Evolutionary conservation across 2,329 filamentous ascomycete genomes (phyloP), one percentile per base, ranked within the genome.

Genomic region (Calonectria leucothoes): DNA sequence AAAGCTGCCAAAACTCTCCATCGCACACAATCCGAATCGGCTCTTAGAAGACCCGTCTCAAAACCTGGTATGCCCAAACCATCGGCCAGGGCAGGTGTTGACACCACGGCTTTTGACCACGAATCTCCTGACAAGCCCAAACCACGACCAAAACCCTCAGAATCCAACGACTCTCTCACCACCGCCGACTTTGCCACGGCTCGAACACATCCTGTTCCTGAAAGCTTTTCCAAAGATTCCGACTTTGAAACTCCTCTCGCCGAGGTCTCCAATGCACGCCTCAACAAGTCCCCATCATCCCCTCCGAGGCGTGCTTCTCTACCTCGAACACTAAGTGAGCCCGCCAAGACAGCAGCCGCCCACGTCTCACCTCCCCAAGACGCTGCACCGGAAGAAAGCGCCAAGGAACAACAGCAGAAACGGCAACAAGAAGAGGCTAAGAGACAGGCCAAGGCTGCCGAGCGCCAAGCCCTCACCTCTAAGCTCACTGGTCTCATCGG

Each of bases 401-500:
- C 20, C 59, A 71, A 17, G 20, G 71, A 75, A 14, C 69, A 65
- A 5, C 39, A 55, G 75, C 55, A n/a, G 39, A 73, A 77, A 11
- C 66, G 73, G 55, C 71, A 76, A 29, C 70, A 59, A 35, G 78
- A 82, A 35, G 75, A 81, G 69, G 74, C 75, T 45, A 76, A 76
- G n/a, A 79, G 78, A 51, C 81, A 81, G 29, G 80, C 80, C 67
- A 83, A 81, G 55, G 82, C 77, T 15, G 83, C 83, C 6, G 86
- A 87, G 63, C 85, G 85, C 6, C 82, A 85, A 52, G 86, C 81
- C 59, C 83, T 88, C 66, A 83, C 86, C 4, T 84, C 83, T 10
- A 86, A 85, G 61, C 82, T 89, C 1, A 84, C 84, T n/a, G 84
- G 81, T 31, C 83, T 89, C n/a, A 82, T 88, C 23, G 84, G 85